Evolutionary conservation across 192 early-diverging fungal genomes (phyloP).

Genomic region (Phlyctochytrium arcticum): DNA sequence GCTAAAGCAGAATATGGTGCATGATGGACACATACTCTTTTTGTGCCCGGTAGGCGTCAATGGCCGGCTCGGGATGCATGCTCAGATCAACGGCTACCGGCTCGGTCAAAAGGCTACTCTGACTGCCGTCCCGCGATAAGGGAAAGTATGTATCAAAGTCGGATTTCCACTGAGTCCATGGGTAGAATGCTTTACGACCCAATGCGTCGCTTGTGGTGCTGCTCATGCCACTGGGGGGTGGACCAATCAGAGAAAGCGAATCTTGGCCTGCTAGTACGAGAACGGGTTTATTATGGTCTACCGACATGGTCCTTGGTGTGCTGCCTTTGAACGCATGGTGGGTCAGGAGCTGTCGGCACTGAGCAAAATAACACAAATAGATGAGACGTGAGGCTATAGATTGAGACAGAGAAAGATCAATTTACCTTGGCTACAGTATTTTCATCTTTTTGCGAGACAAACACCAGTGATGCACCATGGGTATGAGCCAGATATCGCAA

Average conservation of each 20-base stretch:
- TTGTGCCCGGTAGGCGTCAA: constrained; percentile 41
- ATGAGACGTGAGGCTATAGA: too few relatives aligned
- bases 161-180: constrained; percentile 26
- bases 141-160: constrained; percentile 44
- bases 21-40: constrained; percentile 34
- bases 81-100: constrained; percentile 22
- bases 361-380: background rate
- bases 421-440: constrained; percentile 30
- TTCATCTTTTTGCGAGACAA: constrained; percentile 40
- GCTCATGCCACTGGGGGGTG: constrained; percentile 31
- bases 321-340: constrained; percentile 41
- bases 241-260: constrained; percentile 44
- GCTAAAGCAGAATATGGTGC: background rate
- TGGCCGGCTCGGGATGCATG: constrained; percentile 30
- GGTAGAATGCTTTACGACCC: constrained; percentile 12
- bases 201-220: constrained; percentile 37
- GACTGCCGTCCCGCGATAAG: background rate
- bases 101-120: background rate
- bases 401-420: too few relatives aligned
- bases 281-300: constrained; percentile 47
- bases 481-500: constrained; percentile 47
- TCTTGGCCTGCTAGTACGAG: constrained; percentile 46
- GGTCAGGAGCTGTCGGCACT: constrained; percentile 23
- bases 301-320: constrained; percentile 18
- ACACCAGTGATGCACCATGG: constrained; percentile 44